phyloP scores from a whole-genome alignment of 1,284 basidiomycete genomes.

The Sphagnurus paluster region DNA sequence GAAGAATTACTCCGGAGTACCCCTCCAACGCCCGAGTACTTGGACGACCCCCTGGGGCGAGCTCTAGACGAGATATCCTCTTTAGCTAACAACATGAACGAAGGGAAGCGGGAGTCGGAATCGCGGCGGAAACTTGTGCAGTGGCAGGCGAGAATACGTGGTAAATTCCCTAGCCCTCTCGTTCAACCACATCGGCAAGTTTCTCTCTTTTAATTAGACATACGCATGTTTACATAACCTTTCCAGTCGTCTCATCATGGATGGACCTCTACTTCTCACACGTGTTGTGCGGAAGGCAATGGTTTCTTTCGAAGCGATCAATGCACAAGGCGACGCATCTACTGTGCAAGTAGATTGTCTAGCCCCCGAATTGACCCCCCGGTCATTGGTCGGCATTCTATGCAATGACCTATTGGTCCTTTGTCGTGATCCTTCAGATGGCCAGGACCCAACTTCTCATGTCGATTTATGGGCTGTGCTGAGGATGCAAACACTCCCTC shows the following conservation, averaged over 20 bases:
- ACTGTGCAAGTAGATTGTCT: conserved; percentile 89
- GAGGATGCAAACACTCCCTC: conserved; percentile 86
- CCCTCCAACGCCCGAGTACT: conserved; percentile 70
- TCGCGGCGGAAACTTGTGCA: conserved; percentile 85
- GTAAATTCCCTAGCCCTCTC: conserved; percentile 90
- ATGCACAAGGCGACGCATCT: conserved; percentile 72
- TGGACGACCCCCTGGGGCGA: conserved; percentile 82
- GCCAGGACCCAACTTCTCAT: conserved; percentile 64
- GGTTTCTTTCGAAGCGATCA: conserved; percentile 81
- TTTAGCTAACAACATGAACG: conserved; percentile 93
- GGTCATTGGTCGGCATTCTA: conserved; percentile 76
- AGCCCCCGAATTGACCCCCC: conserved; percentile 76
- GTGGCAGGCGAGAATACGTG: conserved; percentile 91
- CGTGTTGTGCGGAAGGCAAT: conserved; percentile 89
- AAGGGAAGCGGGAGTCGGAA: conserved; percentile 93
- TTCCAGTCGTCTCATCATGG: conserved; percentile 73
- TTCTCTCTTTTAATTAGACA: conserved; percentile 1
- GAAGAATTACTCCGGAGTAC: conserved; percentile 84
- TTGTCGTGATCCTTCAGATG: conserved; percentile 78
- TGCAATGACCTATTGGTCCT: conserved; percentile 93
- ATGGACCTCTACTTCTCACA: conserved; percentile 80
- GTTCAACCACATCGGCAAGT: conserved; percentile 93
- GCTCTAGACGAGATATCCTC: conserved; percentile 85
- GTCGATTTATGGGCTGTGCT: conserved; percentile 94
- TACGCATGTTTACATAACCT: too few relatives aligned